These are phyloP conservation scores for Fragosphaeria purpurea DNA, from an alignment of 2,329 filamentous ascomycete genomes.

Conservation along the genomic window DNA sequence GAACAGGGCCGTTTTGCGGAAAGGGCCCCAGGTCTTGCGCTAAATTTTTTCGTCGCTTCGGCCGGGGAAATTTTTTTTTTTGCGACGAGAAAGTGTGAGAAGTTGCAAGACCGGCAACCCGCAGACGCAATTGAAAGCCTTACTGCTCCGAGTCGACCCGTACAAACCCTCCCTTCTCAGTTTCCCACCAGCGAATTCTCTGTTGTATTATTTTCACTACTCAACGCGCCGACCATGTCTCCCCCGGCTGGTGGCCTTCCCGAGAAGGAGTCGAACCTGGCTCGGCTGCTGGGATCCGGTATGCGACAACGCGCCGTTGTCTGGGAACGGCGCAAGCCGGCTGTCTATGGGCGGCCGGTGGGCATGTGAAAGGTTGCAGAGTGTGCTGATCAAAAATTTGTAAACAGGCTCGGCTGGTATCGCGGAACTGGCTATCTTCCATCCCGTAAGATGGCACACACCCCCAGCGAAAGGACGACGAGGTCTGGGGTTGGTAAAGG, in stretches of 20 bases:
- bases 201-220: too few relatives aligned
- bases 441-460: slow-evolving; percentile 52
- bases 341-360: too few relatives aligned
- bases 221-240: slow-evolving; percentile 40
- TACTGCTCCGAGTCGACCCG: too few relatives aligned
- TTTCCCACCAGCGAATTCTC: too few relatives aligned
- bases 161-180: too few relatives aligned
- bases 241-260: slow-evolving; percentile 35
- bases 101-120: too few relatives aligned
- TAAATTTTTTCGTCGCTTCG: slow-evolving; percentile 5
- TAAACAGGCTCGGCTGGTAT: slow-evolving; percentile 76
- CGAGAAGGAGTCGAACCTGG: slow-evolving; percentile 79
- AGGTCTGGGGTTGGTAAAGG: not conserved
- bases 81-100: too few relatives aligned
- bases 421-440: slow-evolving; percentile 85
- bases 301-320: slow-evolving; percentile 13
- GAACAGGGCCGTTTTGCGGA: too few relatives aligned
- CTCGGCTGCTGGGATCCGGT: slow-evolving; percentile 89
- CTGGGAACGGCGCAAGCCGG: not conserved
- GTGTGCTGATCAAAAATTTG: not conserved
- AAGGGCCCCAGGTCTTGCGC: not conserved
- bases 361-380: too few relatives aligned
- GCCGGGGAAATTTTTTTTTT: slow-evolving; percentile 7
- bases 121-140: not conserved
- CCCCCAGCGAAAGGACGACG: slow-evolving; percentile 9